Base-by-base conservation (phyloP, 768 basidiomycete genomes). In the Steccherinum ochraceum region DNA sequence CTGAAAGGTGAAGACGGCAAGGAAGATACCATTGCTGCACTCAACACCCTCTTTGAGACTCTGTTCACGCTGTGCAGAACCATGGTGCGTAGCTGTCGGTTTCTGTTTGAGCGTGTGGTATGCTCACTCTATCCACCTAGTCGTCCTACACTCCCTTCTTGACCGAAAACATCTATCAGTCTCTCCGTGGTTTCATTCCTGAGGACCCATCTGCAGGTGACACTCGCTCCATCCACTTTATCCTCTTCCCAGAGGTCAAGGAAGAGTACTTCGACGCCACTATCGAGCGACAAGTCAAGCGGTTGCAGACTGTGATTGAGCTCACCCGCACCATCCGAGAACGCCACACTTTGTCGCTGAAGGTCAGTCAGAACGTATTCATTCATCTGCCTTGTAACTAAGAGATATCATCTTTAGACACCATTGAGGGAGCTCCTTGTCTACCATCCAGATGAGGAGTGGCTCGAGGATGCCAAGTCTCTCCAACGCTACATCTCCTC, bases 61-160 rank as follows among this genome's bases (percentile, higher is more conserved):
- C 70, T 99, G 24, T 87, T 94, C 67, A 98, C 95, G 0, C 76
- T 99, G 46, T 95, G 91, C 69, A 77, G 90, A 46, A 97, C 94
- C 3, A 95, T 97, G 89, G 93, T 94, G 61, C 12, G n/a, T 16
- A n/a, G 11, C 18, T 43, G 12, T 24, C 16, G 2, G 21, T 24
- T 23, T 30, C 4, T 39, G 10, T 3, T 24, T 23, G 12, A 26
- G 16, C 39, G 45, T 18, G 40, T n/a, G 26, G 19, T 47, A 25
- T 27, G 25, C 53, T 46, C 3, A 53, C 47, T 56, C 13, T 35
- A 24, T 18, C 13, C 46, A 25, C 13, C 2, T 57, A 95, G 94
- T 95, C 95, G 1, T 94, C 96, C 5, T 99, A 96, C 69, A 97
- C 94, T 7, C 96, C 96, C 0, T 98, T 97, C 81, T 74, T 98